Base-by-base conservation (phyloP, 176 grass and related monocot genomes). In the Pontederia crassipes region DNA sequence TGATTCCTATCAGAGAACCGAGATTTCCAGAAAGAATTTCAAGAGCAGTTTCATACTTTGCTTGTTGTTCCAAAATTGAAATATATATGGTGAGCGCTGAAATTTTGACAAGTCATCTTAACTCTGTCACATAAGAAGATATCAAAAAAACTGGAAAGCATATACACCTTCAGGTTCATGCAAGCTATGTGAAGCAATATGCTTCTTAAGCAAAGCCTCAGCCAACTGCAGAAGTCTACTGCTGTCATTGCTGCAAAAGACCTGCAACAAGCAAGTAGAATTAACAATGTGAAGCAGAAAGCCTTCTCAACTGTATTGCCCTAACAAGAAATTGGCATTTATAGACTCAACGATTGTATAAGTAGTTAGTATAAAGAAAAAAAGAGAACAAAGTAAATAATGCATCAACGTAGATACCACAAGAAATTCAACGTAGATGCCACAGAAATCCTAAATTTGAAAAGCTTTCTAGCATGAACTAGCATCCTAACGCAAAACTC, bases 61-160 rank as follows among this genome's bases (percentile, higher is more conserved):
- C 61, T 77, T 98, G 88, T 68, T 98, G 84, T 80, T 98, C 94
- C 77, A 98, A 67, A 71, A 98, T 79, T 79, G 94, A 89, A 76
- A 98, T 67, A 59, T 89, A 93, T 49, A 98, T 74, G 46, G 75
- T 46, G 6, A 98, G 82, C 45, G 93, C 93, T 98, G 81, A 50
- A 78, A 74, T 28, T 55, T 74, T 52, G 15, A 50, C 26, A 62
- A 77, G 61, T 61, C 4, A 63, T 52, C 59, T 88, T 54, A 54
- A 4, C 46, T 71, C 11, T 8, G 46, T 14, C 46, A 32, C 2
- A 17, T 59, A 65, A 49, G 48, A 17, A 50, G 24, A 52, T 16
- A 78, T 49, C 13, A 35, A 57, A 9, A 3, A 64, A 54, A 61
- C 46, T 50, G 27, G 50, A 65, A 12, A 63, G 61, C 26, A 68